These are phyloP conservation scores for Baudoinia panamericana DNA, from an alignment of 495 filamentous ascomycete genomes.

Conservation along the genomic window DNA sequence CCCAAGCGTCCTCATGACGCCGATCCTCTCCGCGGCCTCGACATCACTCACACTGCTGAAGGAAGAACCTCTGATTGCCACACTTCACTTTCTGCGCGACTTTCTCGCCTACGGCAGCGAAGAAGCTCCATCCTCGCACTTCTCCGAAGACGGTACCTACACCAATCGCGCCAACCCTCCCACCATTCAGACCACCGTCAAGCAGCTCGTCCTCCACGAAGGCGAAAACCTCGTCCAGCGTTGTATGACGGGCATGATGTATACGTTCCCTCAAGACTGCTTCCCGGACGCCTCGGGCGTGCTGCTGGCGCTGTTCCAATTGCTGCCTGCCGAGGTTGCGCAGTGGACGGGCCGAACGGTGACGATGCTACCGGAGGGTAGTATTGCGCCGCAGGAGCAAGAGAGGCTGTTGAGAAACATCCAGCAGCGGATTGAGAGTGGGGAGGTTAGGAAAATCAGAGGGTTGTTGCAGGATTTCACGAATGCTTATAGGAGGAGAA, in stretches of 20 bases:
- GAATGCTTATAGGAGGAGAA: slow-evolving; percentile 78
- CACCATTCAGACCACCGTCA: slow-evolving; percentile 44
- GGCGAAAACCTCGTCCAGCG: slow-evolving; percentile 74
- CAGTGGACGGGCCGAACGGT: slow-evolving; percentile 72
- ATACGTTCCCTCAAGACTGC: slow-evolving; percentile 87
- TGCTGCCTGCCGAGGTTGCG: slow-evolving; percentile 64
- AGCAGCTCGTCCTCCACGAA: slow-evolving; percentile 51
- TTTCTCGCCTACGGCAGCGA: slow-evolving; percentile 76
- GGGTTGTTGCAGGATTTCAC: slow-evolving; percentile 90
- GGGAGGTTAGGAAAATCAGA: slow-evolving; percentile 72
- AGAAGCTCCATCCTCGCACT: slow-evolving; percentile 59
- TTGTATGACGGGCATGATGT: slow-evolving; percentile 95
- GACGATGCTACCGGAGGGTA: slow-evolving; percentile 67
- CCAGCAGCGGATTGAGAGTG: slow-evolving; percentile 45
- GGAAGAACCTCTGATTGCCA: slow-evolving; percentile 76
- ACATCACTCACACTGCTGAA: slow-evolving; percentile 78
- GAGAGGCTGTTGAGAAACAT: slow-evolving; percentile 39
- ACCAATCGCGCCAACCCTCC: slow-evolving; percentile 30
- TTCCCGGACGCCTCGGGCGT: slow-evolving; percentile 87
- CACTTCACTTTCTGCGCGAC: slow-evolving; percentile 87
- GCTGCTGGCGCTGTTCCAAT: slow-evolving; percentile 75
- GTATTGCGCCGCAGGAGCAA: slow-evolving; percentile 45
- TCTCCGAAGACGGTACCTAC: slow-evolving; percentile 35
- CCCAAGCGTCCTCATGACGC: slow-evolving; percentile 57
- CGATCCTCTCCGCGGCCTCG: slow-evolving; percentile 75